Evolutionary conservation across 148 eudicot genomes (phyloP).

Genomic region (Cornus controversa): DNA sequence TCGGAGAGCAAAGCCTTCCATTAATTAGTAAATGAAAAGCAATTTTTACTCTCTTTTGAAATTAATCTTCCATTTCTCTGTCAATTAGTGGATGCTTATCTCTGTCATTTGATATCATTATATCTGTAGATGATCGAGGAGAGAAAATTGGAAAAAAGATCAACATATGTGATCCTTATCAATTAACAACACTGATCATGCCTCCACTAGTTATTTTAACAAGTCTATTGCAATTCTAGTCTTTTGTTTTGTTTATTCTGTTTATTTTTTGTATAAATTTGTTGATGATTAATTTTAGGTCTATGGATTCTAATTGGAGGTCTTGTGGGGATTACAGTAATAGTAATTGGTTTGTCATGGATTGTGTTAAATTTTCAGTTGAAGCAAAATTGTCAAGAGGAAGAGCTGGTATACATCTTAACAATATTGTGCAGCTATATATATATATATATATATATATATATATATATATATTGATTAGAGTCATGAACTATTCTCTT

Average conservation of each 20-base stretch:
- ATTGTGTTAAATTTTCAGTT: slow-evolving; percentile 10
- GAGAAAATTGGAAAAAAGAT: background rate
- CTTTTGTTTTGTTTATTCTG: background rate
- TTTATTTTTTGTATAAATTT: background rate
- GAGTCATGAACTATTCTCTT: slow-evolving; percentile 3
- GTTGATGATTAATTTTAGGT: slow-evolving; percentile 29
- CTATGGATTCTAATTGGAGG: slow-evolving; percentile 32
- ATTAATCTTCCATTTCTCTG: too few species aligned
- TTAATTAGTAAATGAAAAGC: slow-evolving; percentile 7
- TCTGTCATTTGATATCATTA: background rate
- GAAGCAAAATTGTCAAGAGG: too few species aligned
- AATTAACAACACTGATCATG: background rate
- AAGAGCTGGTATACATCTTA: slow-evolving; percentile 15
- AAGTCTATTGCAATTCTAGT: background rate
- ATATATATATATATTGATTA: too few species aligned
- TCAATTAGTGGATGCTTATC: too few species aligned
- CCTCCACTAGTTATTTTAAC: background rate
- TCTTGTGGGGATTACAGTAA: slow-evolving; percentile 14
- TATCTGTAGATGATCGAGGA: slow-evolving; percentile 23
- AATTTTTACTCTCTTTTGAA: background rate
- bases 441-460: background rate
- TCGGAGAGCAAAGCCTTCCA: slow-evolving; percentile 26
- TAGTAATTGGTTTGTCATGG: slow-evolving; percentile 16
- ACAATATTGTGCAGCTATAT: background rate
- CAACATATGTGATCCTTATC: slow-evolving; percentile 4